Base-by-base conservation (phyloP, 1,139 yeast genomes). In the Yamadazyma mexicana region DNA sequence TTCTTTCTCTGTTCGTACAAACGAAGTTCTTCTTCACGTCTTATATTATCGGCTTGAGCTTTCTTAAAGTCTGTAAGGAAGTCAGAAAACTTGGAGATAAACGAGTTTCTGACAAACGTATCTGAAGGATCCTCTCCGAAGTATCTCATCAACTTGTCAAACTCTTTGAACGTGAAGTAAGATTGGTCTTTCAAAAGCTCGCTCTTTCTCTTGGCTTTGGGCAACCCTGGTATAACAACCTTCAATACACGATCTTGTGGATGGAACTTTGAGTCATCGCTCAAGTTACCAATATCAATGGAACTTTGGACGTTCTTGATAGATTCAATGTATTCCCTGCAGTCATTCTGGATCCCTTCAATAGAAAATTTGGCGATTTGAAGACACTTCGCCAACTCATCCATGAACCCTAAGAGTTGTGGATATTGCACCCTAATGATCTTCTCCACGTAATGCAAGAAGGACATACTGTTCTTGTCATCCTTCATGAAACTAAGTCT, bases 121-220 rank as follows among this genome's bases (percentile, higher is more conserved):
- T 86, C 94, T 20, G 68, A 65, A 1, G 87, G 78, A 59, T 84
- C 92, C 62, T 86, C 95, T 22, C 92, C 92, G 55, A 84, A 86
- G 50, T 73, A 79, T 51, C 77, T 75, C 91, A 85, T 83, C 49
- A 84, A 61, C 38, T 75, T 72, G 45, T 82, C 87, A 57, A 85
- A 84, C 51, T 83, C 87, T 47, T 78, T 73, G 54, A 83, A 69
- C 0, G 88, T 81, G 44, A 77, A 69, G 37, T 71, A 72, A 0
- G 83, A 73, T 55, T 83, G 87, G 52, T 83, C 91, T 34, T 68
- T 58, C 38, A 86, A 59, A 38, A 84, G 63, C 27, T 81, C 87
- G 31, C 81, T 75, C 60, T 81, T 83, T 44, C 81, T 73, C 54
- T 81, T 75, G 1, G 92, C 89, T 46, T 75, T 78, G 2, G 89